Base-by-base conservation (phyloP, 2,329 filamentous ascomycete species). In the Alternaria sp. region DNA sequence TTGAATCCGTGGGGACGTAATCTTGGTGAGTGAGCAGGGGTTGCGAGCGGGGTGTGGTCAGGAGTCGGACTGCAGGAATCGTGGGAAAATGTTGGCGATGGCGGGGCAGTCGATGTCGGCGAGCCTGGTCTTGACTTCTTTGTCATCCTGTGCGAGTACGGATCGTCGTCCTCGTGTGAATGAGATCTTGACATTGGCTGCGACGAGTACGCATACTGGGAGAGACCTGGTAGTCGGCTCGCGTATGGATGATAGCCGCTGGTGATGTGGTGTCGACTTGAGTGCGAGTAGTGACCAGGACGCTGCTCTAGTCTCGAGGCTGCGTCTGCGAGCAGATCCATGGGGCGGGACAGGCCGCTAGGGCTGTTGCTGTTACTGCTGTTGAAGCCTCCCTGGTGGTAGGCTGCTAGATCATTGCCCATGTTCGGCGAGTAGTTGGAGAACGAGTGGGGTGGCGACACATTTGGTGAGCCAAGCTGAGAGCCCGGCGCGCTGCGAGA, bases 11-110 rank as follows among this genome's bases (percentile, higher is more conserved):
- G 90, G 3, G 94, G 92, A 62, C 94, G 87, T 68, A 99, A 85
- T 43, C 95, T 92, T 52, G 95, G 95, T 18, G 94, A 97, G 80
- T 98, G 95, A 43, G 94, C 94, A 5, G 94, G 94, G 5, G 94
- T 99, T 28, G 94, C 94, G 57, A 98, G 88, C n/a, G 94, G 94
- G n/a, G 95, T 98, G 83, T 97, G 94, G 75, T 98, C 94, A 11
- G 94, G 95, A 2, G 94, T 99, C 5, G 94, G 95, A 9, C 94
- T 98, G 47, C 94, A 86, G 11, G 94, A 97, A 79, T 97, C 93
- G 81, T 97, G 93, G 2, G 94, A 97, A 79, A 97, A 97, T 4
- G 94, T 97, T 26, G 94, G 94, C 32, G 94, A 98, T 26, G 94
- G 96, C 20, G 95, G 95, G 48, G 94, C 94, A 2, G 94, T 98